Conservation (phyloP, 495 filamentous ascomycete genomes). For the Niebla homalea region DNA sequence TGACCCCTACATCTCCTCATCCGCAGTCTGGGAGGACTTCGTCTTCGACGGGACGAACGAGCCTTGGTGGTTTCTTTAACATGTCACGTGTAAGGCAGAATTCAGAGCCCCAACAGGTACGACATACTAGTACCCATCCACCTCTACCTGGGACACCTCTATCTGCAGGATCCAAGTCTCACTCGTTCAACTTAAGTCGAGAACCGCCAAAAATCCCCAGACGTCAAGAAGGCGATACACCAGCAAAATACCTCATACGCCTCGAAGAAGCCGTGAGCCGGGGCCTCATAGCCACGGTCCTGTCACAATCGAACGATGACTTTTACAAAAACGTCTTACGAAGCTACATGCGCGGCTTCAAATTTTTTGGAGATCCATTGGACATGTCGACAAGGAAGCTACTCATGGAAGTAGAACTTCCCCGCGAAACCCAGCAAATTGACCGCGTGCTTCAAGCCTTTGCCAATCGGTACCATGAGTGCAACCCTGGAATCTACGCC, state of each 20-base stretch:
- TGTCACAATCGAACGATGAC: slow-evolving; percentile 70
- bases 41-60: slow-evolving; percentile 72
- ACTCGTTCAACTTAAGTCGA: slow-evolving; percentile 50
- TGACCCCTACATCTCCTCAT: slow-evolving; percentile 42
- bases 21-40: slow-evolving; percentile 57
- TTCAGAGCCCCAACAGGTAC: slow-evolving; percentile 49
- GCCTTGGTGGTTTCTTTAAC: slow-evolving; percentile 77
- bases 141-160: slow-evolving; percentile 52
- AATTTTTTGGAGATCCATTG: slow-evolving; percentile 89
- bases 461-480: slow-evolving; percentile 94
- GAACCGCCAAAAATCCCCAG: slow-evolving; percentile 59
- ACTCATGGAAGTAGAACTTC: slow-evolving; percentile 90
- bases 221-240: slow-evolving; percentile 76
- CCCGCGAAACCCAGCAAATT: slow-evolving; percentile 96
- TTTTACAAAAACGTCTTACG: slow-evolving; percentile 74
- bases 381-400: slow-evolving; percentile 96
- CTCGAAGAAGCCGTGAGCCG: slow-evolving; percentile 66
- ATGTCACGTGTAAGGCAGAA: slow-evolving; percentile 65
- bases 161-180: slow-evolving; percentile 53
- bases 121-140: slow-evolving; percentile 40
- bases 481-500: slow-evolving; percentile 91
- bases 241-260: slow-evolving; percentile 73
- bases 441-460: slow-evolving; percentile 89
- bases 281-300: slow-evolving; percentile 63
- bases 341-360: slow-evolving; percentile 89